phyloP scores from a whole-genome alignment of 345 rosid genomes.

The Lumnitzera racemosa region DNA sequence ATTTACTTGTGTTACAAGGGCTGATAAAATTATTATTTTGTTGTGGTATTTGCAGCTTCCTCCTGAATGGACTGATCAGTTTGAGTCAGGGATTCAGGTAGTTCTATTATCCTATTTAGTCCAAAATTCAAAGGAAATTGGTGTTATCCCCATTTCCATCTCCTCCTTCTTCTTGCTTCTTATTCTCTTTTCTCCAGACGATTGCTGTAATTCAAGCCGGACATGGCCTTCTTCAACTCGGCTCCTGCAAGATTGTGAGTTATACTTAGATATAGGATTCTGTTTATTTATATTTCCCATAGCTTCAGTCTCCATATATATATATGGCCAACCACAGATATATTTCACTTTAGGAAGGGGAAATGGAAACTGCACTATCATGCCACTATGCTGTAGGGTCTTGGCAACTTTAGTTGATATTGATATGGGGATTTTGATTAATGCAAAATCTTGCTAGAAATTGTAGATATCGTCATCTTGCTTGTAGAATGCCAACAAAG shows the following conservation, averaged over 20 bases:
- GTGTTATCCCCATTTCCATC: background rate
- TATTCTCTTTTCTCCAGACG: slow-evolving; percentile 39
- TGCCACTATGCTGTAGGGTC: no score
- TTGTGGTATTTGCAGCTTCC: slow-evolving; percentile 69
- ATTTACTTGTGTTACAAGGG: background rate
- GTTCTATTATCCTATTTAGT: slow-evolving; percentile 7
- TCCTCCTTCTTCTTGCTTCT: background rate
- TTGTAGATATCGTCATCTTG: no score
- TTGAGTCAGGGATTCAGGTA: slow-evolving; percentile 99
- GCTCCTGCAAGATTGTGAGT: slow-evolving; percentile 96
- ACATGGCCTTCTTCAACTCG: slow-evolving; percentile 88
- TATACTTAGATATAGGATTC: background rate
- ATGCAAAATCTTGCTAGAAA: no score
- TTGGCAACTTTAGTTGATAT: background rate
- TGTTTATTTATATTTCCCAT: background rate
- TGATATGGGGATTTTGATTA: background rate
- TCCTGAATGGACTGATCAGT: slow-evolving; percentile 98
- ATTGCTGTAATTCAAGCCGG: slow-evolving; percentile 99
- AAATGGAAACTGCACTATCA: no score
- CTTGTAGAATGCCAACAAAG: no score
- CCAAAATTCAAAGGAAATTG: background rate
- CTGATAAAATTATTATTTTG: background rate
- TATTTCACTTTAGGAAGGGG: background rate
- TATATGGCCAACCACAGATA: background rate
- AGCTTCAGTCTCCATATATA: no score